phyloP scores from a whole-genome alignment of 1,139 yeast species.

The Casaregolazyma suthepensis region DNA sequence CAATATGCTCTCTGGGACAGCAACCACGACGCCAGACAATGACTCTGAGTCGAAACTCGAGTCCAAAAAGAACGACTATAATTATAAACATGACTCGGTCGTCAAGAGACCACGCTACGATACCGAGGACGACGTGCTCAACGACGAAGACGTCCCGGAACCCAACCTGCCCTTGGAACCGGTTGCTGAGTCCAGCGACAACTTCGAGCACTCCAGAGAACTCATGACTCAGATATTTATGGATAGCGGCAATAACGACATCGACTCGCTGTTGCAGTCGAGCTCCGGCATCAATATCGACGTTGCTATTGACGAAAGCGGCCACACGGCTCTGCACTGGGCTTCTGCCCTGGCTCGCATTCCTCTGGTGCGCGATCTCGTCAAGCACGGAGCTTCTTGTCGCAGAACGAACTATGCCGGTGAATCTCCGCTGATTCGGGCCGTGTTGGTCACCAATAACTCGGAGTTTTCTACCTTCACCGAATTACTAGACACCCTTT shows the following conservation, averaged over 20 bases:
- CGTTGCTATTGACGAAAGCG: conserved; percentile 85
- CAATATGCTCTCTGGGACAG: not conserved
- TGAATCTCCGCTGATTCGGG: conserved; percentile 83
- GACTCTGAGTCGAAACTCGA: conserved; percentile 7
- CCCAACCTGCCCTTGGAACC: conserved; percentile 44
- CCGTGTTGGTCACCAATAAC: conserved; percentile 84
- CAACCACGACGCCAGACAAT: not conserved
- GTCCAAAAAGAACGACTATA: not conserved
- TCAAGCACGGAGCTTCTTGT: conserved; percentile 60
- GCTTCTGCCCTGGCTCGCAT: conserved; percentile 87
- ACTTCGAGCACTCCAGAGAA: conserved; percentile 47
- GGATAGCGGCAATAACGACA: conserved; percentile 17
- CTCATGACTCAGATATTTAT: conserved; percentile 46
- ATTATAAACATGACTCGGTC: not conserved
- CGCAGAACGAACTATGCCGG: conserved; percentile 77
- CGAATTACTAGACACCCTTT: conserved; percentile 60
- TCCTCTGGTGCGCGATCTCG: conserved; percentile 63
- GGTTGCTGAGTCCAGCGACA: conserved; percentile 35
- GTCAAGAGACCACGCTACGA: not conserved
- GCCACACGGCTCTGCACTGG: conserved; percentile 94
- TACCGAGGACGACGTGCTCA: conserved; percentile 13
- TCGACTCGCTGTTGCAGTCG: conserved; percentile 12
- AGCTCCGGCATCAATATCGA: conserved; percentile 49
- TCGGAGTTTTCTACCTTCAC: conserved; percentile 72
- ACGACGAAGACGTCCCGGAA: conserved; percentile 22